These are phyloP conservation scores for Rhizophlyctis rosea DNA, from an alignment of 192 early-diverging fungal species.

Conservation along the genomic window DNA sequence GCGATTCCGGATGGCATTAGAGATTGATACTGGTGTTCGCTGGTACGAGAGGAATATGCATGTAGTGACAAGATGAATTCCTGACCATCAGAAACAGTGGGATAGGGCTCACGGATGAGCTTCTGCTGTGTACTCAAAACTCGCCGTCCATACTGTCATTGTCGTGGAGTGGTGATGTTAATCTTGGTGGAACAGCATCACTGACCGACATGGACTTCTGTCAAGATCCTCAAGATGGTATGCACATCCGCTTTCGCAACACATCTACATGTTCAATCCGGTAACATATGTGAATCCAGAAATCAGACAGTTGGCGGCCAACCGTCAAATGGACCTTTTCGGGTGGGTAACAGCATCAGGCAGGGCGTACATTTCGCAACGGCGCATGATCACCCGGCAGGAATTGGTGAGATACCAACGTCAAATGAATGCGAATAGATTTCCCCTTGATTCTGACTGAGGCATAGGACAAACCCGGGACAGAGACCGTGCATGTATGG, in stretches of 20 bases:
- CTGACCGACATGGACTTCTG: constrained; percentile 53
- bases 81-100: constrained; percentile 42
- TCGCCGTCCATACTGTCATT: constrained; percentile 72
- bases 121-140: constrained; percentile 64
- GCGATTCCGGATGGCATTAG: constrained; percentile 68
- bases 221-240: constrained; percentile 38
- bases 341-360: constrained; percentile 59
- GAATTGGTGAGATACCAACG: no score
- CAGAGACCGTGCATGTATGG: no score
- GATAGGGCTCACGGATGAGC: constrained; percentile 57
- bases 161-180: constrained; percentile 67
- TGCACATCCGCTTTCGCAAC: no score
- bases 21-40: constrained; percentile 69
- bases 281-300: constrained; percentile 23
- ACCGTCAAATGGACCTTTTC: constrained; percentile 44
- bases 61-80: background rate
- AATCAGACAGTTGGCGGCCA: constrained; percentile 22
- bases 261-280: no score
- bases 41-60: constrained; percentile 41
- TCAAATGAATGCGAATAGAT: no score
- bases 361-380: constrained; percentile 58
- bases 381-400: constrained; percentile 3
- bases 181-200: constrained; percentile 50
- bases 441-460: no score
- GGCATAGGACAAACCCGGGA: no score